A percentile compares a stretch with the other conserved stretches of the same genome.
Conservation (phyloP, 2,329 filamentous ascomycete genomes). For the Colletotrichum paranaense region DNA sequence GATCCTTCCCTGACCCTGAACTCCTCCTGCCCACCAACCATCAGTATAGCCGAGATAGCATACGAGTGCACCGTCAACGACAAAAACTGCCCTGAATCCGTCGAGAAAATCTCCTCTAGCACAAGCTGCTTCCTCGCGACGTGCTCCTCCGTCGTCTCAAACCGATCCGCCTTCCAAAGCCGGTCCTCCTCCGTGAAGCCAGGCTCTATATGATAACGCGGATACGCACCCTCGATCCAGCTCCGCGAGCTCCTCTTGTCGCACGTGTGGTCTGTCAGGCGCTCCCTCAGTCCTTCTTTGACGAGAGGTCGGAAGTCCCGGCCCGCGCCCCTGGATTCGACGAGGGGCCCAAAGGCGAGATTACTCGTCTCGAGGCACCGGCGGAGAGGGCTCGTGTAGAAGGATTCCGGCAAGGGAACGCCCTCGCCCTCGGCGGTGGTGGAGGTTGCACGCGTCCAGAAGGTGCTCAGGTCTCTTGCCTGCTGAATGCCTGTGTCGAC, state of each 20-base stretch:
- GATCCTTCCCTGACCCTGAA: constrained; percentile 61
- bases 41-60: constrained; percentile 55
- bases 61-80: constrained; percentile 63
- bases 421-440: too few species aligned
- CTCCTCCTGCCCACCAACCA: constrained; percentile 55
- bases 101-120: constrained; percentile 59
- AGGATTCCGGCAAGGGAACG: too few species aligned
- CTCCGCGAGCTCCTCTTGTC: constrained; percentile 63
- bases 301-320: constrained; percentile 52
- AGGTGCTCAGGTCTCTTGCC: constrained; percentile 60
- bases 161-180: constrained; percentile 58
- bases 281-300: constrained; percentile 70
- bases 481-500: constrained; percentile 64
- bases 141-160: constrained; percentile 62
- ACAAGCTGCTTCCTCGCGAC: constrained; percentile 53
- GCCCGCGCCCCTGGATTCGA: constrained; percentile 41
- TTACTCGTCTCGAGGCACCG: too few species aligned
- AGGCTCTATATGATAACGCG: constrained; percentile 62
- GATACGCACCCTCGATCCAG: constrained; percentile 62
- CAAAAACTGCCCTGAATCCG: constrained; percentile 52
- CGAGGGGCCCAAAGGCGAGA: too few species aligned
- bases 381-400: too few species aligned
- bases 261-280: constrained; percentile 71
- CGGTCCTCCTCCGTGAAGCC: constrained; percentile 67
- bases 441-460: constrained; percentile 57